These are phyloP conservation scores for Apiotrichum veenhuisii DNA, from an alignment of 1,284 basidiomycete genomes.

Conservation along the genomic window DNA sequence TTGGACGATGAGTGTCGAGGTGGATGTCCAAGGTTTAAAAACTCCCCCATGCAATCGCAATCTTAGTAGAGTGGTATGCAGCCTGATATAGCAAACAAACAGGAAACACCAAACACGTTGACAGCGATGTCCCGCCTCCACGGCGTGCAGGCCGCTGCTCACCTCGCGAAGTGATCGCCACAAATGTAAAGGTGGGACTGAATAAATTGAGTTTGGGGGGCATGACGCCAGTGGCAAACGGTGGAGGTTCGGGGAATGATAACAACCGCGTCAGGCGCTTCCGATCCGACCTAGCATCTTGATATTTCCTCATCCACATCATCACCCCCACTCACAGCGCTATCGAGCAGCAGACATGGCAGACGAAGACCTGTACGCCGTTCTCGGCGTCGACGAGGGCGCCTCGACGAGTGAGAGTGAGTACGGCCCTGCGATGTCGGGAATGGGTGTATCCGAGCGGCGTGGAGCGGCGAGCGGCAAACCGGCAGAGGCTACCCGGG, in stretches of 20 bases:
- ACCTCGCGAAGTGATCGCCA: no score
- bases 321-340: neutral
- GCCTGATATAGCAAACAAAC: neutral
- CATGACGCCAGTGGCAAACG: no score
- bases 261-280: no score
- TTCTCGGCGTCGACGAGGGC: neutral
- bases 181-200: neutral
- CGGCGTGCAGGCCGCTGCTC: no score
- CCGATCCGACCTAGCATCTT: no score
- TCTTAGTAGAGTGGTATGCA: slow-evolving; percentile 2
- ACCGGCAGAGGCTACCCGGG: no score
- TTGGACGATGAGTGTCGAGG: neutral
- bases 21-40: neutral
- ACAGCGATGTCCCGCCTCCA: no score
- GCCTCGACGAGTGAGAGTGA: neutral
- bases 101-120: no score
- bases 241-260: no score
- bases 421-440: neutral
- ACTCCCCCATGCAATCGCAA: neutral
- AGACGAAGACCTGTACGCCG: neutral
- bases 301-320: neutral
- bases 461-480: no score
- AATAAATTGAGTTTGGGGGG: neutral
- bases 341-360: neutral
- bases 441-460: no score